Percentiles rank a stretch among this genome's conserved stretches.
Conservation (phyloP, 1,139 yeast genomes). For the Taiozyma onychis region DNA sequence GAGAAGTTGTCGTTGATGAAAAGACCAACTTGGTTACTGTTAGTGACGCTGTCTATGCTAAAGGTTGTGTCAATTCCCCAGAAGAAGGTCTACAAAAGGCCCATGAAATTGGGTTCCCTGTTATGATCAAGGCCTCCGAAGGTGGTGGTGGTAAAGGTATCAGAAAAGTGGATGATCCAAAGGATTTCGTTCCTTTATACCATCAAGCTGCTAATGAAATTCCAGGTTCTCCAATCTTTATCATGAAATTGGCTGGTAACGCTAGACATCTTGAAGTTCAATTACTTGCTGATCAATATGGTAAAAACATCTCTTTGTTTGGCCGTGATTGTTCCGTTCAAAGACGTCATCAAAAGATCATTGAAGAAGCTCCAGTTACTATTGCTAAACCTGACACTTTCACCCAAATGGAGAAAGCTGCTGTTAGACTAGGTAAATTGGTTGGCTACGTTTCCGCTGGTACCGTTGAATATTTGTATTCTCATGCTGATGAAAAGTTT, state of each 20-base stretch:
- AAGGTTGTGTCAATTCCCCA: slow-evolving; percentile 84
- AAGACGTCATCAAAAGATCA: slow-evolving; percentile 94
- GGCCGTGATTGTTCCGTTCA: slow-evolving; percentile 98
- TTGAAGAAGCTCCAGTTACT: slow-evolving; percentile 96
- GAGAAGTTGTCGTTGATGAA: slow-evolving; percentile 64
- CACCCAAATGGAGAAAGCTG: slow-evolving; percentile 90
- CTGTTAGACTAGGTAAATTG: slow-evolving; percentile 90
- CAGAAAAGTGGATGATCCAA: slow-evolving; percentile 80
- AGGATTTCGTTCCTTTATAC: slow-evolving; percentile 63
- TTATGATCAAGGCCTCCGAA: slow-evolving; percentile 95
- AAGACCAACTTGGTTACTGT: slow-evolving; percentile 81
- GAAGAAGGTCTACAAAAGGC: slow-evolving; percentile 88
- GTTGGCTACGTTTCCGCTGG: slow-evolving; percentile 99
- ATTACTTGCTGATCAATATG: slow-evolving; percentile 90
- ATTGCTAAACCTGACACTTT: slow-evolving; percentile 85
- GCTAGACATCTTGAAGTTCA: slow-evolving; percentile 97
- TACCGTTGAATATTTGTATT: slow-evolving; percentile 94
- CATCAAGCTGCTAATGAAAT: slow-evolving; percentile 91
- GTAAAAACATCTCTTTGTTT: slow-evolving; percentile 86
- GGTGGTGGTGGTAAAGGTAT: slow-evolving; percentile 99
- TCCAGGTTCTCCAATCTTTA: slow-evolving; percentile 93
- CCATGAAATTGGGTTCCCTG: slow-evolving; percentile 85
- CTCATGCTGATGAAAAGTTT: slow-evolving; percentile 89
- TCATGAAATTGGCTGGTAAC: slow-evolving; percentile 90
- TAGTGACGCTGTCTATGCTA: slow-evolving; percentile 68